phyloP scores from a whole-genome alignment of 768 basidiomycete genomes.

The Cystoderma amianthinum region DNA sequence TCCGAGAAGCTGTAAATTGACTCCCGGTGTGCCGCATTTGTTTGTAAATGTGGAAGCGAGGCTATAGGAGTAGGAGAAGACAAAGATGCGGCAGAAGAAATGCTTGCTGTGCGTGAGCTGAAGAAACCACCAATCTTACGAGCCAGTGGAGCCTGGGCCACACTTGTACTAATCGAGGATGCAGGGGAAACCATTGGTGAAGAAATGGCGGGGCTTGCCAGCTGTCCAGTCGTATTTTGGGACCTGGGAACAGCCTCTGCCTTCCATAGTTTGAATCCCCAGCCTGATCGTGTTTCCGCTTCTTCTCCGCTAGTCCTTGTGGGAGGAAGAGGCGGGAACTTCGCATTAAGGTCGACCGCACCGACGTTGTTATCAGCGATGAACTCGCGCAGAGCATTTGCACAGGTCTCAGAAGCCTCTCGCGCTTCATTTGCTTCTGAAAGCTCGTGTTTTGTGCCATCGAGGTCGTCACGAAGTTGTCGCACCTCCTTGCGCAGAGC shows the following conservation, averaged over 20 bases:
- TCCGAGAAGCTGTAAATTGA: slow-evolving; percentile 51
- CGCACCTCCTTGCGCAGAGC: slow-evolving; percentile 54
- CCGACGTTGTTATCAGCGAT: slow-evolving; percentile 72
- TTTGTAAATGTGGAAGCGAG: slow-evolving; percentile 21
- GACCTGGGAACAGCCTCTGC: slow-evolving; percentile 6
- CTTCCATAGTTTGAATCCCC: slow-evolving; percentile 69
- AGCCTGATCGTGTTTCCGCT: slow-evolving; percentile 28
- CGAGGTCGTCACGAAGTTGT: slow-evolving; percentile 50
- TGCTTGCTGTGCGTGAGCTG: slow-evolving; percentile 40
- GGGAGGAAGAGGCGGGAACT: slow-evolving; percentile 36
- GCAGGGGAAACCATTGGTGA: slow-evolving; percentile 13
- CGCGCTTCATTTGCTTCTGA: slow-evolving; percentile 76
- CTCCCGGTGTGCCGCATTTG: slow-evolving; percentile 26
- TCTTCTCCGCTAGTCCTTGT: slow-evolving; percentile 18
- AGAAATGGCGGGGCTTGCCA: slow-evolving; percentile 16
- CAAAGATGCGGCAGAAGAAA: slow-evolving; percentile 25
- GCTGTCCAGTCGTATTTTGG: slow-evolving; percentile 11
- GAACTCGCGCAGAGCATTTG: slow-evolving; percentile 76
- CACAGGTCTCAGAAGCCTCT: slow-evolving; percentile 82
- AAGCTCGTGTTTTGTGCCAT: slow-evolving; percentile 60
- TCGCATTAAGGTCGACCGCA: slow-evolving; percentile 11
- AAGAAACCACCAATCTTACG: slow-evolving; percentile 72
- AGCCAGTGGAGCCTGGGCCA: slow-evolving; percentile 37
- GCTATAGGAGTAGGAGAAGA: slow-evolving; percentile 13
- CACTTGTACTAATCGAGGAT: slow-evolving; percentile 16